phyloP scores from a whole-genome alignment of 495 filamentous ascomycete species.

The Penicillium simplicissimum region DNA sequence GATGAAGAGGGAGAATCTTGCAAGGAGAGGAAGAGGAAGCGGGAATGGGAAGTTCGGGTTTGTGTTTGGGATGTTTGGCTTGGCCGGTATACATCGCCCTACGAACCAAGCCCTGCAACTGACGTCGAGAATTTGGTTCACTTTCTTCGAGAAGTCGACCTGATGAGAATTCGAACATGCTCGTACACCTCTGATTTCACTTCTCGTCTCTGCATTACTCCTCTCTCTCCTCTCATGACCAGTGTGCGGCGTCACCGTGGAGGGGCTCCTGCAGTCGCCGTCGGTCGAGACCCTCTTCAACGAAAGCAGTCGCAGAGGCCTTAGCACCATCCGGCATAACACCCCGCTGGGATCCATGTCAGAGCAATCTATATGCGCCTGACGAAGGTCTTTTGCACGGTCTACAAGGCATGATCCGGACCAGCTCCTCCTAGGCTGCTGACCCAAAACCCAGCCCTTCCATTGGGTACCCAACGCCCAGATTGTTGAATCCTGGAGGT shows the following conservation, averaged over 20 bases:
- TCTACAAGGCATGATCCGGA: not conserved
- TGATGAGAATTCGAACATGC: not conserved
- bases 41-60: constrained; percentile 31
- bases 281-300: constrained; percentile 18
- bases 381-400: not conserved
- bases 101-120: not conserved
- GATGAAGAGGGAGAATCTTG: constrained; percentile 31
- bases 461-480: constrained; percentile 10
- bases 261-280: constrained; percentile 18
- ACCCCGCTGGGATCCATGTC: not conserved
- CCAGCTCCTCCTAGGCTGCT: not conserved
- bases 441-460: constrained; percentile 2
- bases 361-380: not conserved
- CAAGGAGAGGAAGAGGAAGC: constrained; percentile 19
- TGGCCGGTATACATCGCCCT: constrained; percentile 26
- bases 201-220: not conserved
- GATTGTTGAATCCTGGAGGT: not conserved
- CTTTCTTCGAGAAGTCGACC: not conserved
- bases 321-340: constrained; percentile 6
- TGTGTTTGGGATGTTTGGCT: constrained; percentile 35
- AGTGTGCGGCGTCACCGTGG: constrained; percentile 10
- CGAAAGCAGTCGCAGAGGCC: constrained; percentile 1
- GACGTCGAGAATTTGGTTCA: not conserved
- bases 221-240: not conserved
- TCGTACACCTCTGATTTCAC: not conserved